Percentiles rank a stretch among this genome's conserved stretches.
These are phyloP conservation scores for Cocos nucifera DNA, from an alignment of 176 grass and related monocot genomes.

Conservation along the genomic window DNA sequence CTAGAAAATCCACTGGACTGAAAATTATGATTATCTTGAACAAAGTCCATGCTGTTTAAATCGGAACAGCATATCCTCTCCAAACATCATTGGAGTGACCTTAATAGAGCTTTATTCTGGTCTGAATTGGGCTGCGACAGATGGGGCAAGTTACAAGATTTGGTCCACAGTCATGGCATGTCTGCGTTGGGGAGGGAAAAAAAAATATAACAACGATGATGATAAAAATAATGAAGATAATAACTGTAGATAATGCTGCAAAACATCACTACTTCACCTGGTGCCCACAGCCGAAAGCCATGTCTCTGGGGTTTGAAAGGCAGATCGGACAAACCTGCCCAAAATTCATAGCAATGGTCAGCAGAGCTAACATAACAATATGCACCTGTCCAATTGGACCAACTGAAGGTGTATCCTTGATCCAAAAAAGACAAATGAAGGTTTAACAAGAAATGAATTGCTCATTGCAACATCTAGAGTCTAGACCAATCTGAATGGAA, in stretches of 20 bases:
- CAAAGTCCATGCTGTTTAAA: too few species aligned
- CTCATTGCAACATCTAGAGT: too few species aligned
- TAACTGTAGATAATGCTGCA: neutral
- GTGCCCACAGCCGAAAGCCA: conserved; percentile 86
- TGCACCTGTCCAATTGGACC: conserved; percentile 3
- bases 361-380: neutral
- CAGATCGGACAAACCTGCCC: conserved; percentile 61
- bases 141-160: conserved; percentile 53
- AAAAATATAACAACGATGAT: conserved; percentile 1
- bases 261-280: conserved; percentile 37
- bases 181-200: conserved; percentile 25
- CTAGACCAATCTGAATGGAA: too few species aligned
- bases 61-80: too few species aligned
- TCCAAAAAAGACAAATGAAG: neutral
- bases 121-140: conserved; percentile 61
- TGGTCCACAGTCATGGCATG: conserved; percentile 62
- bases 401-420: neutral
- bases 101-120: conserved; percentile 71
- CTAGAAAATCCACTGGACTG: too few species aligned
- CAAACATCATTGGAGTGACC: neutral
- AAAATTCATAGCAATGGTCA: conserved; percentile 2
- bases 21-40: too few species aligned
- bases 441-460: too few species aligned
- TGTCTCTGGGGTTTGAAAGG: conserved; percentile 52
- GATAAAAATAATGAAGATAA: conserved; percentile 3